Base-by-base conservation (phyloP, 768 basidiomycete species). In the Podaxis mareebaensis region DNA sequence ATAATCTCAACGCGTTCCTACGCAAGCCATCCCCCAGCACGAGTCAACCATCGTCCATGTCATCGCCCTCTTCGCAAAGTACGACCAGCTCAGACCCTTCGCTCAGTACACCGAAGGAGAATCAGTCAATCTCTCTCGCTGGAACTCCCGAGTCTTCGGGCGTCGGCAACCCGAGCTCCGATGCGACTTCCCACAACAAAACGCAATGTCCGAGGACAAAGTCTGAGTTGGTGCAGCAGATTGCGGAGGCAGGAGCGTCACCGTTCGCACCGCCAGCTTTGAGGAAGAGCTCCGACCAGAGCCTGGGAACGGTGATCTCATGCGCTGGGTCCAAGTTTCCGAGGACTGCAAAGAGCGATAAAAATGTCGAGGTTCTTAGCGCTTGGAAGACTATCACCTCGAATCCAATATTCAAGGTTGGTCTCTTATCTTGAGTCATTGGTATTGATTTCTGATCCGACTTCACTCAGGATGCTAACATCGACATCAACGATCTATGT, bases 361-460 rank as follows among this genome's bases (percentile, higher is more conserved):
- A 85, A 63, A 93, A 93, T 66, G 76, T 93, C 12, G 90, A 92
- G 72, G 88, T 93, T 22, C 79, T 92, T 48, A 84, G 85, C 63
- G 92, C 92, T 12, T 94, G 91, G 92, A 77, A 85, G 67, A 88
- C 78, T 68, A 90, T 95, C 68, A 89, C 86, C 22, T 84, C 84
- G 36, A 84, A 88, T 70, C 92, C 91, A 2, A 79, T 85, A 69
- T 93, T 90, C 74, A 91, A 89, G 82, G 91, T 92, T 77, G 36
- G 60, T 64, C 61, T 28, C 62, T 48, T 48, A 24, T 15, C 30
- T 58, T 68, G 6, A 46, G 58, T 53, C 15, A 60, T 58, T 49
- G 38, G 51, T 59, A 52, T 46, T 38, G 22, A 48, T 40, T 63
- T 65, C 64, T 40, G 58, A 60, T 61, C 58, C 56, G 60, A 30